Conservation (phyloP, 1,284 basidiomycete species). For the Ustilago esculenta region DNA sequence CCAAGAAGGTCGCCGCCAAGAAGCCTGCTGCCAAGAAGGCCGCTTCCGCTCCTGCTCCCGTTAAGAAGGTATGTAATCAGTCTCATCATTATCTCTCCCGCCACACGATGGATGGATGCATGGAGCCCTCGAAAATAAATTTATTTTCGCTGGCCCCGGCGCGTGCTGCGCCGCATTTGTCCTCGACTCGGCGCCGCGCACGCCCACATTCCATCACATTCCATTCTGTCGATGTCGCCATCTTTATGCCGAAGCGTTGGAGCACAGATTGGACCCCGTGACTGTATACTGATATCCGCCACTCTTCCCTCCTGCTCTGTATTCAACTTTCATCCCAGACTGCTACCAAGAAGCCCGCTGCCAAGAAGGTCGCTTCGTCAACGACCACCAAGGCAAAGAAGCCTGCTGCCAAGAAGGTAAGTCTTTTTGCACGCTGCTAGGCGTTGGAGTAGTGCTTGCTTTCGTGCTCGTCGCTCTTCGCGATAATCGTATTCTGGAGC, state of each 20-base stretch:
- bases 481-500: conserved; percentile 1
- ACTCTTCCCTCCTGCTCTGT: too few species aligned
- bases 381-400: conserved; percentile 62
- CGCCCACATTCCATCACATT: conserved; percentile 12
- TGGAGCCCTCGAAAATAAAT: conserved; percentile 10
- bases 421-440: conserved; percentile 10
- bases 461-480: conserved; percentile 3
- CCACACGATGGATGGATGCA: conserved; percentile 4
- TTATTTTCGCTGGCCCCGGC: conserved; percentile 19
- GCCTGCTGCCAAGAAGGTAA: conserved; percentile 60
- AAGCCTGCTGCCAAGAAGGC: conserved; percentile 57
- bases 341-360: conserved; percentile 49
- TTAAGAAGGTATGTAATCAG: conserved; percentile 46
- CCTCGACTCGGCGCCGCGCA: not conserved
- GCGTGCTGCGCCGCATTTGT: conserved; percentile 11
- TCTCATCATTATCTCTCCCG: conserved; percentile 1
- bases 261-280: too few species aligned
- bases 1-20: conserved; percentile 70
- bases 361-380: conserved; percentile 54
- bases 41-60: conserved; percentile 48
- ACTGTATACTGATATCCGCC: not conserved
- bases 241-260: too few species aligned
- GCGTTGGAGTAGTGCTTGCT: conserved; percentile 11
- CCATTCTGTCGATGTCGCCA: not conserved
- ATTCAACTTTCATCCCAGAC: conserved; percentile 19